Base-by-base conservation (phyloP, 495 filamentous ascomycete genomes). In the Sabuloglossum arenarium region DNA sequence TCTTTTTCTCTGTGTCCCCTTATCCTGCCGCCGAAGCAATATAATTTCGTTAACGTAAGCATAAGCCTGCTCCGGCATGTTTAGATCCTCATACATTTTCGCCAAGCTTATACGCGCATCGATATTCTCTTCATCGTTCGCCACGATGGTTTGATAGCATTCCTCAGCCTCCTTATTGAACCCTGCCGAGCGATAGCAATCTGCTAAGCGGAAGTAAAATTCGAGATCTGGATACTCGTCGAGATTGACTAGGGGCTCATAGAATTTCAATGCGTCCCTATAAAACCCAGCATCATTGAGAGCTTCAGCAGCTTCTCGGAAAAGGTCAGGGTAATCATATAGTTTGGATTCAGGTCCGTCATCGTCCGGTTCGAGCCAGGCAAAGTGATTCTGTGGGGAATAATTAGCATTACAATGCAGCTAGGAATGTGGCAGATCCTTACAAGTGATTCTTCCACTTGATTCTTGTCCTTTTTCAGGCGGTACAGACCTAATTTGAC, bases 401-500 rank as follows among this genome's bases (percentile, higher is more conserved):
- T 31, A 32, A 55, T 58, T 58, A 60, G 60, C 37, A 56, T 25
- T 32, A 59, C 9, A 14, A 14, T 5, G 34, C 6, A 14, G 10
- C 10, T 8, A n/a, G n/a, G n/a, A 47, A n/a, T 5, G 3, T 27
- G 24, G 8, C 10, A 53, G 27, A n/a, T 5, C 1, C 31, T 53
- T 23, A 31, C 51, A 8, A 53, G 28, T 9, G 14, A 88, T 69
- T 97, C 90, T n/a, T 76, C 68, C 37, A 80, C 67, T 56, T 88
- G 65, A 6, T 64, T 61, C 28, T 70, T 65, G 0, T 77, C 78
- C 60, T 84, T 70, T 50, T 78, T 80, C 32, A 93, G 66, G 25
- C 93, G 77, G 65, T 84, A 93, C 3, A 91, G 62, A 10, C 86
- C 90, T 58, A 98, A 70, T 66, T 88, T 94, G 16, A 86, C 77